Evolutionary conservation across 2,329 filamentous ascomycete species (phyloP), one percentile per base, ranked within the genome.

Genomic region (Plenodomus biglobosus): DNA sequence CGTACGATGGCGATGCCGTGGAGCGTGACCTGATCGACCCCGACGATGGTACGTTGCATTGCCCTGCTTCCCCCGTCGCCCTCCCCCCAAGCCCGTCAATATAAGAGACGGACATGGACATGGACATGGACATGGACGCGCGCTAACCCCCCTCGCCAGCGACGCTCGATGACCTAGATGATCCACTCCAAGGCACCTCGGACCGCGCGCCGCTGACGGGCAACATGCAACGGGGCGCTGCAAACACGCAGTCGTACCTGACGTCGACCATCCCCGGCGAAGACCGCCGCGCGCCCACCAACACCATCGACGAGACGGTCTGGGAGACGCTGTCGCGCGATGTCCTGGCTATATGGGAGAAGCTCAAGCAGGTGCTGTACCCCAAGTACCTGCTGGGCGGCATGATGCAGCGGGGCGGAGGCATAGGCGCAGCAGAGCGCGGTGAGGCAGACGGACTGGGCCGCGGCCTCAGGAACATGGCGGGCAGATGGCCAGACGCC

Each of bases 241-340:
- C 57, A 42, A 79, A 89, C 49, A 85, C 91, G 63, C 85, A 92
- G 70, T 85, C 80, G 66, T 95, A 92, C 73, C 82, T 96, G 61
- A 96, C 91, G 20, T 94, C 90, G 18, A 85, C 85, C 49, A 95
- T 99, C 67, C 87, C 87, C 2, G 94, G 94, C 59, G 92, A 97
- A 73, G 94, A 99, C 76, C 88, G 94, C 45, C 83, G 87, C 55
- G 92, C 94, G 15, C 84, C 91, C 7, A 85, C 87, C 58, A 95
- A 95, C 75, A 99, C 94, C 38, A 95, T 99, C 72, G 94, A 99
- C 73, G 94, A 99, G 76, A 86, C 85, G 1, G 94, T 99, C 35
- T 99, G 94, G 94, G 90, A 92, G 37, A 99, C 94, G n/a, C 79
- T 99, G 52, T 90, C 88, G 43, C 87, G 94, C 59, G 94, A 99